Evolutionary conservation across 192 early-diverging fungal species (phyloP), one percentile per base, ranked within the genome.

Genomic region (Coemansia sp.): DNA sequence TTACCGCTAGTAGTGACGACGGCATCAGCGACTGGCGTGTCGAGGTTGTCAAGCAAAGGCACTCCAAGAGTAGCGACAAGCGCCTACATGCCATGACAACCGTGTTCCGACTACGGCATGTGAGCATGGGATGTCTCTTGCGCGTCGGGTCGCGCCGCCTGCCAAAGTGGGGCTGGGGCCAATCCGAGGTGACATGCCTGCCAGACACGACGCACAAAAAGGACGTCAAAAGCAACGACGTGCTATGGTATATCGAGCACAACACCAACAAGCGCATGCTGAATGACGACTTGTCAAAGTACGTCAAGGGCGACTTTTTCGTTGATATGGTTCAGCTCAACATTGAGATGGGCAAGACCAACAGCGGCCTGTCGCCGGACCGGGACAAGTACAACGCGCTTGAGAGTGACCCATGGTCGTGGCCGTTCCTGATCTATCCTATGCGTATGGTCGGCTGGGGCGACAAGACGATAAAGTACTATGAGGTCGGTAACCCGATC

Each of bases 171-270:
- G 97, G 88, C 6, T 93, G 90, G 74, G 82, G 73, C 45, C 93
- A 94, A 77, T 84, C 92, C 53, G 95, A 99, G 67, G 86, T 98
- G 38, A 98, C 96, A 71, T 96, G 97, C 8, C 88, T 96, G 65
- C 93, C 94, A 43, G 89, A 91, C 52, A 71, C 84, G 38, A 92
- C 95, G 74, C 93, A 94, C 72, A 93, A 93, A 24, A 66, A 74
- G 52, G 29, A 83, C 43, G 37, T 73, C 52, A 30, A 49, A 15
- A 85, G 92, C 59, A 78, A 76, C 56, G 78, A 80, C 56, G 72
- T 77, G 34, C 84, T 66, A 61, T 84, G 45, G 92, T 95, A 69
- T 56, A 58, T 83, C n/a, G 65, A 80, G 75, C 72, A 65, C 64
- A 70, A 74, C 64, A 47, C 8, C 50, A 74, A 73, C 71, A 61